Percentiles rank a stretch among this genome's conserved stretches.
Evolutionary conservation across 192 early-diverging fungal genomes (phyloP).

Genomic region (Spinellus fusiger): DNA sequence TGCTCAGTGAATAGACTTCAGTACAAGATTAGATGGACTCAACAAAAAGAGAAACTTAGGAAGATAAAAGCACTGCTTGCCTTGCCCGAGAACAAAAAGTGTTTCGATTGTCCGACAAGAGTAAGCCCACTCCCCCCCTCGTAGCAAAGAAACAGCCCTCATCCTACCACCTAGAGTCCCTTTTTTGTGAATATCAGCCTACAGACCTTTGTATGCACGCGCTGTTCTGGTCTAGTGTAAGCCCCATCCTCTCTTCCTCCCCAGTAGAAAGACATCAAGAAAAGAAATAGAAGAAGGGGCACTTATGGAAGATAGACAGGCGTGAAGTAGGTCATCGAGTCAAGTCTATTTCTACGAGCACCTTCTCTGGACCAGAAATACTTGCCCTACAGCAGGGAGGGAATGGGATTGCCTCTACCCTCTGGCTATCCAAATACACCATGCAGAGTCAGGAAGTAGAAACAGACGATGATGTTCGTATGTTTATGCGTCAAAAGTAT

Average conservation of each 20-base stretch:
- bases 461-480: slow-evolving; percentile 24
- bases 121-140: slow-evolving; percentile 9
- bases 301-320: slow-evolving; percentile 22
- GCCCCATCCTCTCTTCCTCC: too few relatives aligned
- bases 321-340: slow-evolving; percentile 56
- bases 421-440: slow-evolving; percentile 28
- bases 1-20: neutral
- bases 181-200: slow-evolving; percentile 50
- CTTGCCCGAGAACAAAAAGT: slow-evolving; percentile 46
- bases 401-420: slow-evolving; percentile 36
- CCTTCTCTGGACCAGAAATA: slow-evolving; percentile 46
- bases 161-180: slow-evolving; percentile 34
- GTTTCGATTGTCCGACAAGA: slow-evolving; percentile 49
- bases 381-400: slow-evolving; percentile 40
- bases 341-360: slow-evolving; percentile 54
- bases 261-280: neutral
- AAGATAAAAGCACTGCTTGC: slow-evolving; percentile 34
- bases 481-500: slow-evolving; percentile 35
- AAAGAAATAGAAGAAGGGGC: neutral
- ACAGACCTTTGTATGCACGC: slow-evolving; percentile 47
- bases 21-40: neutral
- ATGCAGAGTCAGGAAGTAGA: slow-evolving; percentile 9
- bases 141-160: neutral
- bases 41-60: neutral
- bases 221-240: slow-evolving; percentile 53